Evolutionary conservation across 495 filamentous ascomycete genomes (phyloP).

Genomic region (Clavariopsis aquatica): DNA sequence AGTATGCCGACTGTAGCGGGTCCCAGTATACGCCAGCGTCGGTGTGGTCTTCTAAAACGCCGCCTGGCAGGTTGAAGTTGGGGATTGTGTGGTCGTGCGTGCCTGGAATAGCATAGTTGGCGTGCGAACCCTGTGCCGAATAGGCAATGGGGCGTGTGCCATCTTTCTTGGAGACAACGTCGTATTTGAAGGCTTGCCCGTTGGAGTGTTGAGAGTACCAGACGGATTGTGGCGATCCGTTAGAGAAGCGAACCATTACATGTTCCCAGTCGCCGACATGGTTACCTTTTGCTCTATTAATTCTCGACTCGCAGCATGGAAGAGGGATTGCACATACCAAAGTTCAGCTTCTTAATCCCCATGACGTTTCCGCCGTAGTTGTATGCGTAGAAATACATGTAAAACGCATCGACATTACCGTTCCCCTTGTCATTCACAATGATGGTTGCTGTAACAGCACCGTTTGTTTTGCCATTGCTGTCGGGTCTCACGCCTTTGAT

Average conservation of each 20-base stretch:
- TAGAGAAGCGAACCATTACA: constrained; percentile 66
- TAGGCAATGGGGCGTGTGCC: constrained; percentile 51
- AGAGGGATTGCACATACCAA: constrained; percentile 23
- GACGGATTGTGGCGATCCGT: constrained; percentile 58
- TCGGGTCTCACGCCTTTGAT: constrained; percentile 50
- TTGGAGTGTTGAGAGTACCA: constrained; percentile 66
- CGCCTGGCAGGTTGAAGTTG: constrained; percentile 35
- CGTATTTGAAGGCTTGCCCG: constrained; percentile 65
- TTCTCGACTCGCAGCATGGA: constrained; percentile 28
- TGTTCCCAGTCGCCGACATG: constrained; percentile 71
- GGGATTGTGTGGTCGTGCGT: constrained; percentile 41
- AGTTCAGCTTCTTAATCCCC: constrained; percentile 35
- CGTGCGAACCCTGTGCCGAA: constrained; percentile 59
- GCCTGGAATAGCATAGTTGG: constrained; percentile 58
- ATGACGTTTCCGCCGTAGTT: constrained; percentile 51
- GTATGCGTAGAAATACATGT: constrained; percentile 69
- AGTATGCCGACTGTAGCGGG: constrained; percentile 53
- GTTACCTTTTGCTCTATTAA: constrained; percentile 47
- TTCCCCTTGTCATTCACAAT: constrained; percentile 59
- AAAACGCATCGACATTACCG: constrained; percentile 63
- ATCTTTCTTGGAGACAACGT: constrained; percentile 51
- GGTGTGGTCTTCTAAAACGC: constrained; percentile 31
- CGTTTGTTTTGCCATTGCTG: constrained; percentile 50
- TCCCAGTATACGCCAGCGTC: constrained; percentile 52
- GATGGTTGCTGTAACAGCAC: constrained; percentile 53